Conservation (phyloP, 139 green algal species). For the Tetratostichococcus sp. region DNA sequence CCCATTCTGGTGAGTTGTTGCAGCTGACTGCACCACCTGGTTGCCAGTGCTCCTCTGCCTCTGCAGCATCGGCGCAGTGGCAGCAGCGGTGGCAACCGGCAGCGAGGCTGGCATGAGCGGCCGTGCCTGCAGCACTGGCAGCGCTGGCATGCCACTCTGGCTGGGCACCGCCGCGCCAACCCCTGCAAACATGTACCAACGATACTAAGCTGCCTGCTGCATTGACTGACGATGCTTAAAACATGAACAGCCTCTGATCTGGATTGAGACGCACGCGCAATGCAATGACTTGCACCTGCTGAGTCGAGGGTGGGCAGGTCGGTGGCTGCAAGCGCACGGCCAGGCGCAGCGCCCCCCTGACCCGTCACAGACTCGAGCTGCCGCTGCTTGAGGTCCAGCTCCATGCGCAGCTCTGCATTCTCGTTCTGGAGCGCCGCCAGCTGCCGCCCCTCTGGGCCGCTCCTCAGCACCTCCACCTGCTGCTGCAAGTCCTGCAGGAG, state of each 20-base stretch:
- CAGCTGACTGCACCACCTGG: not conserved
- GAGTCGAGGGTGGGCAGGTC: not conserved
- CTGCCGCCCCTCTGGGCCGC: slow-evolving; percentile 7
- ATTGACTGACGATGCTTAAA: no score
- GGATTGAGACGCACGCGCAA: no score
- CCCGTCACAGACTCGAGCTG: not conserved
- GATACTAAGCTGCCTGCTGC: no score
- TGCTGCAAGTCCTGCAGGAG: slow-evolving; percentile 26
- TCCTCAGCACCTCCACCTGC: slow-evolving; percentile 18
- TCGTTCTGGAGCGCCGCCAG: slow-evolving; percentile 31
- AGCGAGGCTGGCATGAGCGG: not conserved
- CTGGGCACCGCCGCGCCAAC: slow-evolving; percentile 6
- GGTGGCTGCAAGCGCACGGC: not conserved
- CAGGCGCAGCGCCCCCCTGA: no score
- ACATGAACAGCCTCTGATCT: no score
- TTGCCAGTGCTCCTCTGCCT: not conserved
- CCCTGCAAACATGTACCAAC: not conserved
- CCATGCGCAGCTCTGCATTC: slow-evolving; percentile 12
- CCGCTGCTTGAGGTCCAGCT: slow-evolving; percentile 20
- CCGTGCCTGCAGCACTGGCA: not conserved
- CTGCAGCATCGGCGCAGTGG: slow-evolving; percentile 1
- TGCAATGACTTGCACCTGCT: not conserved
- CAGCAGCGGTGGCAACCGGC: not conserved
- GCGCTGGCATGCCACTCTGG: not conserved
- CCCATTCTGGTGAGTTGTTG: not conserved